Conservation (phyloP, 306 rosid species). For the Clitoria ternatea region DNA sequence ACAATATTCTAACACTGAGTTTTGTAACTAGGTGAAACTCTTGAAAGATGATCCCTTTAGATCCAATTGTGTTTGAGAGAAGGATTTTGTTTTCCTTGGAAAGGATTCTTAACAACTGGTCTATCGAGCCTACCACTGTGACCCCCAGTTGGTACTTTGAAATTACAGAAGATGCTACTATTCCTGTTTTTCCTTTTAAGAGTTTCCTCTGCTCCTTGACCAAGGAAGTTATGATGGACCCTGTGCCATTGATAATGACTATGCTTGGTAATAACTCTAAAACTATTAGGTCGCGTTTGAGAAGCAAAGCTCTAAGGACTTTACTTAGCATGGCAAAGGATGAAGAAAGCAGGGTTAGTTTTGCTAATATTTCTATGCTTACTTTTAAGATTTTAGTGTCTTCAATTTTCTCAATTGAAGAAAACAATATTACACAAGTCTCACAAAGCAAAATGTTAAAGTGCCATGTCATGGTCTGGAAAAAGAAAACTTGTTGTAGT, state of each 20-base stretch:
- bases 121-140: background rate
- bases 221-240: constrained; percentile 14
- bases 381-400: background rate
- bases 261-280: constrained; percentile 49
- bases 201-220: constrained; percentile 16
- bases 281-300: constrained; percentile 41
- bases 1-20: no score
- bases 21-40: constrained; percentile 39
- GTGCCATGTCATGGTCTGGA: background rate
- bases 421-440: background rate
- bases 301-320: constrained; percentile 47
- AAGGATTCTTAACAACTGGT: constrained; percentile 8
- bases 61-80: background rate
- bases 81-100: background rate
- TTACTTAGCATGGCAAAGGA: constrained; percentile 48
- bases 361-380: background rate
- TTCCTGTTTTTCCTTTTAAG: background rate
- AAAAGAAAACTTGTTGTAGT: no score
- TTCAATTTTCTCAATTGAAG: background rate
- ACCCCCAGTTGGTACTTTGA: constrained; percentile 1
- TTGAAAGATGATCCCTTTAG: constrained; percentile 32
- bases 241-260: constrained; percentile 28
- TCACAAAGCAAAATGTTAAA: background rate
- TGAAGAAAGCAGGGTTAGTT: constrained; percentile 60
- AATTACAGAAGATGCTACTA: background rate